Percentiles rank a stretch among this genome's conserved stretches.
Conservation (phyloP, 2,329 filamentous ascomycete species). For the Spiromastix sp. region DNA sequence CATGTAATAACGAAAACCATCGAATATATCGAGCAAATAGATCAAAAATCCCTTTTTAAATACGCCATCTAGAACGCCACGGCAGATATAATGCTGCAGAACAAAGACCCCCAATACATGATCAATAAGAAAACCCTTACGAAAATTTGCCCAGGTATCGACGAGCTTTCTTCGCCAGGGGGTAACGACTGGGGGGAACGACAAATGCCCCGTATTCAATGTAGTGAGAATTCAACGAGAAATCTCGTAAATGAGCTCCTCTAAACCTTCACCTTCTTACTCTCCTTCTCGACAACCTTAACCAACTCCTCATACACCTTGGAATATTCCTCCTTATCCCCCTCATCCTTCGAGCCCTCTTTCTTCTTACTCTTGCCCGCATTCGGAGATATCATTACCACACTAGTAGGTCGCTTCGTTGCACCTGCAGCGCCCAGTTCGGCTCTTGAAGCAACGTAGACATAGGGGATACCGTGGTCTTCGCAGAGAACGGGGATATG, state of each 20-base stretch:
- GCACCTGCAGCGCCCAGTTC: slow-evolving; percentile 88
- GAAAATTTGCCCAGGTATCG: no score
- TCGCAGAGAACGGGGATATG: slow-evolving; percentile 97
- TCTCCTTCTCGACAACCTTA: slow-evolving; percentile 50
- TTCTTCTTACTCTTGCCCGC: slow-evolving; percentile 41
- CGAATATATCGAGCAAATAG: no score
- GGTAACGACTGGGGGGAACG: no score
- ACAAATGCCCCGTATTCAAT: no score
- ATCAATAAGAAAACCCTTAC: no score
- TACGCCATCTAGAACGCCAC: no score
- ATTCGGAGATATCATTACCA: slow-evolving; percentile 67
- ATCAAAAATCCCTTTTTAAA: no score
- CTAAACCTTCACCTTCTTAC: slow-evolving; percentile 45
- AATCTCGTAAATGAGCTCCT: neutral
- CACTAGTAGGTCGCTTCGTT: slow-evolving; percentile 93
- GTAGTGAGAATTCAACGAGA: no score
- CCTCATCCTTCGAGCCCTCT: slow-evolving; percentile 35
- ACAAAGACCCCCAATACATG: no score
- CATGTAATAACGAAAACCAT: no score
- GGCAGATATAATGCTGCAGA: no score
- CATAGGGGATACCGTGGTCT: slow-evolving; percentile 93
- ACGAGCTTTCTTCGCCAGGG: no score
- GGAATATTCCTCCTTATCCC: slow-evolving; percentile 38
- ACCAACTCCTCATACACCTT: slow-evolving; percentile 47
- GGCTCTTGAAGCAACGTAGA: slow-evolving; percentile 85